These are phyloP conservation scores for Cyclocybe aegerita DNA, from an alignment of 768 basidiomycete species.

Conservation along the genomic window DNA sequence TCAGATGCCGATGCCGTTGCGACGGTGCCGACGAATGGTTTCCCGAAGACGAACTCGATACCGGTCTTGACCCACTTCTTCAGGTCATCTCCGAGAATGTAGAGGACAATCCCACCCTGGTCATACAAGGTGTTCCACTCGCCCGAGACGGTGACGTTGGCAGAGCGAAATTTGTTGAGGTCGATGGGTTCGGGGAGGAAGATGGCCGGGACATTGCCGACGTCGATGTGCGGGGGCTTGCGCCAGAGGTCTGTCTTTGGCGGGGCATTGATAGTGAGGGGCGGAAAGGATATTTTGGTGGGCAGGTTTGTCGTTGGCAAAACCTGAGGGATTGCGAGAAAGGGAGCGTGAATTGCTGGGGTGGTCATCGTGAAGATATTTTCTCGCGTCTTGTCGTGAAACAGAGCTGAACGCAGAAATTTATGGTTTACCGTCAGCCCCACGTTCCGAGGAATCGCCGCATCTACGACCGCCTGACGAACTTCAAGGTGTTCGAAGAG, in stretches of 20 bases:
- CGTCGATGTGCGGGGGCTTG: slow-evolving; percentile 27
- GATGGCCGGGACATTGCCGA: slow-evolving; percentile 29
- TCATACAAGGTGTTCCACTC: slow-evolving; percentile 30
- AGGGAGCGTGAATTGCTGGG: no score
- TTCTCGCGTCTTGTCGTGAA: no score
- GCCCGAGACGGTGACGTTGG: slow-evolving; percentile 28
- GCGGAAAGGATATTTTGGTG: slow-evolving; percentile 19
- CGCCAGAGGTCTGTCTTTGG: slow-evolving; percentile 33
- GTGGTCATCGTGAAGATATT: no score
- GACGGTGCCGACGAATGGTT: slow-evolving; percentile 28
- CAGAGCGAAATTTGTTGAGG: slow-evolving; percentile 28
- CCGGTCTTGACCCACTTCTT: slow-evolving; percentile 33
- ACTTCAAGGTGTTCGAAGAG: no score
- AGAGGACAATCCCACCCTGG: slow-evolving; percentile 30
- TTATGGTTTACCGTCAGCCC: no score
- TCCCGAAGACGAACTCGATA: slow-evolving; percentile 29
- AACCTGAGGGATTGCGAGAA: slow-evolving; percentile 23
- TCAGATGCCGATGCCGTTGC: slow-evolving; percentile 29
- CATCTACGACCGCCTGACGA: no score
- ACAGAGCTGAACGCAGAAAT: no score
- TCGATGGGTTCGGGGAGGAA: slow-evolving; percentile 26
- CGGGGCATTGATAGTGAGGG: slow-evolving; percentile 20
- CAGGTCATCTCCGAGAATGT: slow-evolving; percentile 30
- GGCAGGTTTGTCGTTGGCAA: slow-evolving; percentile 14
- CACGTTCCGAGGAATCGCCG: no score